A percentile compares a stretch with the other conserved stretches of the same genome.
Evolutionary conservation across 192 early-diverging fungal species (phyloP).

Genomic region (Obelidium mucronatum): DNA sequence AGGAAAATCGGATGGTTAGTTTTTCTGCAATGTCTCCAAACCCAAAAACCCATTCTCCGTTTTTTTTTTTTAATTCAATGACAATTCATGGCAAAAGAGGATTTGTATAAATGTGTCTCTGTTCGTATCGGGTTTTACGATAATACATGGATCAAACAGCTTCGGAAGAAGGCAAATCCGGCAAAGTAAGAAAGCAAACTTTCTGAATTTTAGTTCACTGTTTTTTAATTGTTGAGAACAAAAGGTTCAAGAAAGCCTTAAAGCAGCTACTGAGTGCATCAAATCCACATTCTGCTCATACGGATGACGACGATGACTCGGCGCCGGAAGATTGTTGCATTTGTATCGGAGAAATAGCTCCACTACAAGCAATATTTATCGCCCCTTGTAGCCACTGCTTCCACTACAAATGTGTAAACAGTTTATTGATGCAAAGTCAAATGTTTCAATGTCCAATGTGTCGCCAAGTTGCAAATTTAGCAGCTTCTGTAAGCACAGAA

Average conservation of each 20-base stretch:
- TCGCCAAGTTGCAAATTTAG: constrained; percentile 67
- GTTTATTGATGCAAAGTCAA: constrained; percentile 52
- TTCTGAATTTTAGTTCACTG: neutral
- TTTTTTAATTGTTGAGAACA: constrained; percentile 12
- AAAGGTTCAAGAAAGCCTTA: constrained; percentile 56
- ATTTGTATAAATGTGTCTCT: constrained; percentile 59
- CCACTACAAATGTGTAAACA: constrained; percentile 66
- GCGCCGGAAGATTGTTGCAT: constrained; percentile 64
- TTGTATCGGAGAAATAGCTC: constrained; percentile 60
- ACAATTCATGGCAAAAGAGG: constrained; percentile 20
- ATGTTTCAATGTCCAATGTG: constrained; percentile 74
- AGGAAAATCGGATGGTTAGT: constrained; percentile 58
- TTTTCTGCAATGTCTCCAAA: neutral
- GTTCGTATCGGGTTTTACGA: constrained; percentile 59
- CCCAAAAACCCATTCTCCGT: constrained; percentile 5
- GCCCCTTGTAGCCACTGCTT: constrained; percentile 72
- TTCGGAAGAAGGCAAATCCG: constrained; percentile 61
- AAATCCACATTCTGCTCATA: constrained; percentile 51
- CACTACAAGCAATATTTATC: constrained; percentile 68
- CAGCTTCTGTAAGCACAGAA: constrained; percentile 60
- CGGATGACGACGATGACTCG: constrained; percentile 45
- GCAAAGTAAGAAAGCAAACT: constrained; percentile 46
- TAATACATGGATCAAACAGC: constrained; percentile 55
- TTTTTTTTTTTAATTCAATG: constrained; percentile 6
- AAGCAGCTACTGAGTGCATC: constrained; percentile 61